Percentiles rank a stretch among this genome's conserved stretches.
Evolutionary conservation across 192 early-diverging fungal species (phyloP).

Genomic region (Rhizophagus prolifer): DNA sequence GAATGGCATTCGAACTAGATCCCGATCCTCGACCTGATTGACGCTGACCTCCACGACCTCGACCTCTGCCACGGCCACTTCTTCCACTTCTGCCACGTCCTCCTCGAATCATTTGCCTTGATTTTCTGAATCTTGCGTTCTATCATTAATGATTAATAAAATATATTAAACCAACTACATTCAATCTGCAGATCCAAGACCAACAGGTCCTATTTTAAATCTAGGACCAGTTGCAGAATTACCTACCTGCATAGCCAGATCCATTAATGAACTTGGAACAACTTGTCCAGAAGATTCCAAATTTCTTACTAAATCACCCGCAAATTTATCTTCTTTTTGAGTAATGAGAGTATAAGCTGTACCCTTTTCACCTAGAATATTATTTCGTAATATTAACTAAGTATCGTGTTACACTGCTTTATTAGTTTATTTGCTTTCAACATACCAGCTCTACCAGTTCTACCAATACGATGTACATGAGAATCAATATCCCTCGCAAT

Average conservation of each 20-base stretch:
- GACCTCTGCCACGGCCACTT: conserved; percentile 48
- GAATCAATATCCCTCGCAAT: conserved; percentile 80
- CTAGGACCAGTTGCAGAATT: too few species aligned
- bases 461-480: conserved; percentile 77
- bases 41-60: conserved; percentile 36
- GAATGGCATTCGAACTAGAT: conserved; percentile 22
- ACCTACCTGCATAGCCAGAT: conserved; percentile 43
- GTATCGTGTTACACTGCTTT: not conserved
- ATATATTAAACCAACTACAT: too few species aligned
- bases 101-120: conserved; percentile 40
- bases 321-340: conserved; percentile 63
- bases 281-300: conserved; percentile 54
- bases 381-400: not conserved
- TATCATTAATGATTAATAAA: conserved; percentile 13
- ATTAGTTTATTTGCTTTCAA: not conserved
- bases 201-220: too few species aligned
- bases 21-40: conserved; percentile 6
- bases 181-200: too few species aligned
- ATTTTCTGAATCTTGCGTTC: conserved; percentile 64
- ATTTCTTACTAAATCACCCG: conserved; percentile 61
- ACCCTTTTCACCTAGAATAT: conserved; percentile 53
- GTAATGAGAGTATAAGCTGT: conserved; percentile 63
- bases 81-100: conserved; percentile 39
- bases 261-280: conserved; percentile 48
- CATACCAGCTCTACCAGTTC: conserved; percentile 64